phyloP scores from a whole-genome alignment of 108 stramenopile genomes.

The Cyclotella sp. region DNA sequence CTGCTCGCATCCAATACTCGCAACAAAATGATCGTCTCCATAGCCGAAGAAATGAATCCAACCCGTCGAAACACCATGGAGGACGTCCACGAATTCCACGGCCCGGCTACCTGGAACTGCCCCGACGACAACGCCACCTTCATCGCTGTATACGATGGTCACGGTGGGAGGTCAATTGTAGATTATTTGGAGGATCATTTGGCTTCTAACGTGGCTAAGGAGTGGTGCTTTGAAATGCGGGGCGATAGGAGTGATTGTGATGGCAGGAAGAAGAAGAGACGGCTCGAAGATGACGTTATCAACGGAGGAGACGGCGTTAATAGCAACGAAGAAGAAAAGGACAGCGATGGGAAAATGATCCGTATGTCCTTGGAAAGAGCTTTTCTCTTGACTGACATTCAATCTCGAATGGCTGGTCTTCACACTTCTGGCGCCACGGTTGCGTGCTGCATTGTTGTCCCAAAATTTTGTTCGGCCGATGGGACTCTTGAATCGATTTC shows the following conservation, averaged over 20 bases:
- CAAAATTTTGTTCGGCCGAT: slow-evolving; percentile 22
- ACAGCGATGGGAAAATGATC: slow-evolving; percentile 31
- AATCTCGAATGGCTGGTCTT: slow-evolving; percentile 72
- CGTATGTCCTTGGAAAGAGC: slow-evolving; percentile 79
- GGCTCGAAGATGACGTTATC: slow-evolving; percentile 19
- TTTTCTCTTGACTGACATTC: slow-evolving; percentile 92
- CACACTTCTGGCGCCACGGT: slow-evolving; percentile 94
- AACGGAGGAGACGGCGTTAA: slow-evolving; percentile 18
- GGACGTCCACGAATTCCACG: slow-evolving; percentile 80
- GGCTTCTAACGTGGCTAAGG: slow-evolving; percentile 77
- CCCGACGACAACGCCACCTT: slow-evolving; percentile 72
- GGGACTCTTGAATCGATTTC: slow-evolving; percentile 34
- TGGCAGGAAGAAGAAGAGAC: slow-evolving; percentile 10
- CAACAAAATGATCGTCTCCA: slow-evolving; percentile 38
- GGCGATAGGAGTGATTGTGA: slow-evolving; percentile 32
- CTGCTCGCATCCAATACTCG: neutral
- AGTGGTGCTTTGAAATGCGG: slow-evolving; percentile 55
- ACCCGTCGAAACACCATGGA: slow-evolving; percentile 93
- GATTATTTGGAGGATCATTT: slow-evolving; percentile 91
- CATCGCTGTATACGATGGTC: slow-evolving; percentile 94
- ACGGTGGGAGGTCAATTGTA: slow-evolving; percentile 93
- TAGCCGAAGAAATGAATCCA: slow-evolving; percentile 95
- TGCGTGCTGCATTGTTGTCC: slow-evolving; percentile 84
- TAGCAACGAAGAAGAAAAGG: slow-evolving; percentile 5
- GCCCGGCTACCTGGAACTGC: slow-evolving; percentile 60